phyloP scores from a whole-genome alignment of 768 basidiomycete species.

The Thelephora ganbajun region DNA sequence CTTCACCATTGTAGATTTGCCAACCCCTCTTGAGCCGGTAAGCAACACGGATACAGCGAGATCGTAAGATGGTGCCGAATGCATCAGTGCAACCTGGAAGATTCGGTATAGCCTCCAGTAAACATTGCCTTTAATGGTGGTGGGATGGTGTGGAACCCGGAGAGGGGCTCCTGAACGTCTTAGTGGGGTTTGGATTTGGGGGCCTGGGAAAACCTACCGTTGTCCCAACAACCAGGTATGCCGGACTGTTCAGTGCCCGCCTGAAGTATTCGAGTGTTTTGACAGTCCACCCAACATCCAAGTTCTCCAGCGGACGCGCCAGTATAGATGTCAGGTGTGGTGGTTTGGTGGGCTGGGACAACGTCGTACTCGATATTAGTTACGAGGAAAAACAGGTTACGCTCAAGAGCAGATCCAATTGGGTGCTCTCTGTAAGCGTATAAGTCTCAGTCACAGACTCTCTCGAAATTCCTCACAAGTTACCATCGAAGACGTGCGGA shows the following conservation, averaged over 20 bases:
- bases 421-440: too few relatives aligned
- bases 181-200: too few relatives aligned
- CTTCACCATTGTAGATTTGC: slow-evolving; percentile 57
- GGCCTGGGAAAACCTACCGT: too few relatives aligned
- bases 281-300: slow-evolving; percentile 75
- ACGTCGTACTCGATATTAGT: slow-evolving; percentile 63
- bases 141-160: neutral
- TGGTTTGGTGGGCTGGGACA: slow-evolving; percentile 23
- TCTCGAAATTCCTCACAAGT: too few relatives aligned
- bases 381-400: slow-evolving; percentile 63
- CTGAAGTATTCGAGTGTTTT: slow-evolving; percentile 63
- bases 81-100: slow-evolving; percentile 42
- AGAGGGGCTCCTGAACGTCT: neutral
- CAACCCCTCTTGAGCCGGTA: slow-evolving; percentile 66
- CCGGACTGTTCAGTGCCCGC: slow-evolving; percentile 59
- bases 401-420: slow-evolving; percentile 16
- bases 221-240: slow-evolving; percentile 28
- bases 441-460: too few relatives aligned
- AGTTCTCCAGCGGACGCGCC: slow-evolving; percentile 52
- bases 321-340: slow-evolving; percentile 31
- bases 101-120: slow-evolving; percentile 41
- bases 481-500: neutral
- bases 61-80: slow-evolving; percentile 41
- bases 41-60: slow-evolving; percentile 62
- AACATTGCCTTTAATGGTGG: slow-evolving; percentile 14